Evolutionary conservation across 352 stramenopile genomes (phyloP).

Genomic region (Pythium pectinolyticum): DNA sequence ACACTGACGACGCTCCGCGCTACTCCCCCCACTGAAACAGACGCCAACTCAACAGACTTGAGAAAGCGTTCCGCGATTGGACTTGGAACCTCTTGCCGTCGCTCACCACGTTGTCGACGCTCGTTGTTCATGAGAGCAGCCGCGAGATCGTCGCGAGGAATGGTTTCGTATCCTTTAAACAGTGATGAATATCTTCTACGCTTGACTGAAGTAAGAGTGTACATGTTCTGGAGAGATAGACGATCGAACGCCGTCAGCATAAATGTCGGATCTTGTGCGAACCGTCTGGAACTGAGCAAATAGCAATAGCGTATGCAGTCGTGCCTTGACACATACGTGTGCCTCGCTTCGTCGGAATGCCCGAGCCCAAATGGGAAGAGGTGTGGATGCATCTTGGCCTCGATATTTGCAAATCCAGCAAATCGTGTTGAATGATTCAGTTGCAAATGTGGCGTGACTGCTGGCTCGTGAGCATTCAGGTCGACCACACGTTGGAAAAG

Average conservation of each 20-base stretch:
- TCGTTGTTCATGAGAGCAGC: constrained; percentile 8
- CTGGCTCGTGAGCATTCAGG: not conserved
- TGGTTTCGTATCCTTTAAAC: not conserved
- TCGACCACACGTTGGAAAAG: constrained; percentile 3
- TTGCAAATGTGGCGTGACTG: not conserved
- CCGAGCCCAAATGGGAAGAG: constrained; percentile 7
- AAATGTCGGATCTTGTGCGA: constrained; percentile 10
- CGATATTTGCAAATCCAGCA: not conserved
- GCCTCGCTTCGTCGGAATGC: not conserved
- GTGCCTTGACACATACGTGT: not conserved
- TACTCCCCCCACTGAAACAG: constrained; percentile 9
- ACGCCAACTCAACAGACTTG: not conserved
- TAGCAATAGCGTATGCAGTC: constrained; percentile 1
- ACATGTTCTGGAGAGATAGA: constrained; percentile 11
- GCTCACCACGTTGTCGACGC: not conserved
- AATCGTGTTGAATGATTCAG: constrained; percentile 2
- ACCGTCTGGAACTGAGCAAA: not conserved
- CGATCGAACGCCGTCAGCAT: constrained; percentile 6
- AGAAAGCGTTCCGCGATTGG: not conserved
- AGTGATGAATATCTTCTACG: not conserved
- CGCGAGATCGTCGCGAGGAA: not conserved
- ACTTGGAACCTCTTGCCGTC: not conserved
- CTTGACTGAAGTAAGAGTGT: constrained; percentile 6
- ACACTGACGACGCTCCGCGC: constrained; percentile 6
- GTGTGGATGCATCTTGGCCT: constrained; percentile 8